Percentiles rank a stretch among this genome's conserved stretches.
Conservation (phyloP, 495 filamentous ascomycete species). For the Penicillium silybi region DNA sequence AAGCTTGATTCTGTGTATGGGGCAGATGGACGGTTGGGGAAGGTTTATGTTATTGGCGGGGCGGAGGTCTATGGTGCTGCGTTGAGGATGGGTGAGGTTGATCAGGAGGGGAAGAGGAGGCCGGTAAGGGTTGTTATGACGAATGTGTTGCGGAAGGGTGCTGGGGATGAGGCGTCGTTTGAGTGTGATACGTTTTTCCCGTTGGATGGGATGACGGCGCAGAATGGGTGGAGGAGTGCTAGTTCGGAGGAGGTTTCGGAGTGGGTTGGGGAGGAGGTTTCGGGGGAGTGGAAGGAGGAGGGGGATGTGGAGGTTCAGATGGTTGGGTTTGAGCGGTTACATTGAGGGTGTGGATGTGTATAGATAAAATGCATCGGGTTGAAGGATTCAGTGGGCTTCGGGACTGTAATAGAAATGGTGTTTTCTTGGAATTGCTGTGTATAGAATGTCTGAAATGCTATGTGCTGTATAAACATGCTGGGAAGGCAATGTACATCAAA, state of each 20-base stretch:
- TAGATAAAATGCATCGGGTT: background rate
- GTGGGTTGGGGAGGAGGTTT: constrained; percentile 45
- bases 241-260: constrained; percentile 34
- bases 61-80: constrained; percentile 76
- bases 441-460: background rate
- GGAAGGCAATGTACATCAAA: background rate
- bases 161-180: constrained; percentile 55
- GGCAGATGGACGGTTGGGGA: constrained; percentile 26
- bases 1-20: constrained; percentile 26
- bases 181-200: constrained; percentile 92
- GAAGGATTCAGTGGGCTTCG: background rate
- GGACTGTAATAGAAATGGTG: no score
- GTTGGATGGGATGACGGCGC: constrained; percentile 33
- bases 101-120: constrained; percentile 15
- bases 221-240: constrained; percentile 37
- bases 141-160: constrained; percentile 36
- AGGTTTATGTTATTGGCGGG: constrained; percentile 85
- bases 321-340: constrained; percentile 41
- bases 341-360: constrained; percentile 5
- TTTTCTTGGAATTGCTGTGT: background rate
- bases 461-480: background rate
- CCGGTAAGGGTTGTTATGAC: constrained; percentile 44
- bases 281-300: constrained; percentile 36
- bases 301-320: constrained; percentile 42
- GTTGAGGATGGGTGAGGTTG: constrained; percentile 41